phyloP scores from a whole-genome alignment of 257 asterid species.

The Nicotiana undulata region DNA sequence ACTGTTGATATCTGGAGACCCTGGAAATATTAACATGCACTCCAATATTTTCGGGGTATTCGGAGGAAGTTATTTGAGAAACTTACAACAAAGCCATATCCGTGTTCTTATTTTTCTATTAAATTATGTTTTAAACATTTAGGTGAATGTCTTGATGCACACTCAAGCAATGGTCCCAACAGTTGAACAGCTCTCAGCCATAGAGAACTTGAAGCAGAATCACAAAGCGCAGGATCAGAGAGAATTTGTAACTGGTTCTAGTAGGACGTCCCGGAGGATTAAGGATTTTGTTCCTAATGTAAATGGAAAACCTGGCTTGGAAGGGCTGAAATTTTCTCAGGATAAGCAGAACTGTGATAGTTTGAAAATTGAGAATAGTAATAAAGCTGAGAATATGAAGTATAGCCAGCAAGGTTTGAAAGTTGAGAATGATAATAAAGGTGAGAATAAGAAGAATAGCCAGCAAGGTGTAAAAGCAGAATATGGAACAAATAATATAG shows the following conservation, averaged over 20 bases:
- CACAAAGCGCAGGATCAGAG: not conserved
- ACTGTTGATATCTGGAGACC: not conserved
- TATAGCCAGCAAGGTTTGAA: not conserved
- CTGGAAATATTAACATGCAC: not conserved
- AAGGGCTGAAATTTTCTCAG: not conserved
- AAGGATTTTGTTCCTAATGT: not conserved
- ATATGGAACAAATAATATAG: not conserved
- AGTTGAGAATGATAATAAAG: not conserved
- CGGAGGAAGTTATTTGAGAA: not conserved
- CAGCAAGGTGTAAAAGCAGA: not conserved
- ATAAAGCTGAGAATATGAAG: slow-evolving; percentile 5
- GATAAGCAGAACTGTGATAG: not conserved
- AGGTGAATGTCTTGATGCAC: slow-evolving; percentile 82
- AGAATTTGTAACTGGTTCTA: slow-evolving; percentile 10
- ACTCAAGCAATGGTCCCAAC: slow-evolving; percentile 24
- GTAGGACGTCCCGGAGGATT: not conserved
- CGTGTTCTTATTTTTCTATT: not conserved
- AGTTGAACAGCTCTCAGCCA: slow-evolving; percentile 15
- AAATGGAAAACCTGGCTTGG: not conserved
- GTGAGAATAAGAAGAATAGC: not conserved
- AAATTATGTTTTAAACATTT: slow-evolving; percentile 8
- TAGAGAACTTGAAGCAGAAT: slow-evolving; percentile 28
- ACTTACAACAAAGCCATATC: not conserved
- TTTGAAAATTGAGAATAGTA: not conserved
- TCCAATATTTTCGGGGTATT: not conserved